phyloP scores from a whole-genome alignment of 192 early-diverging fungal species.

The Backusella morwellensis region DNA sequence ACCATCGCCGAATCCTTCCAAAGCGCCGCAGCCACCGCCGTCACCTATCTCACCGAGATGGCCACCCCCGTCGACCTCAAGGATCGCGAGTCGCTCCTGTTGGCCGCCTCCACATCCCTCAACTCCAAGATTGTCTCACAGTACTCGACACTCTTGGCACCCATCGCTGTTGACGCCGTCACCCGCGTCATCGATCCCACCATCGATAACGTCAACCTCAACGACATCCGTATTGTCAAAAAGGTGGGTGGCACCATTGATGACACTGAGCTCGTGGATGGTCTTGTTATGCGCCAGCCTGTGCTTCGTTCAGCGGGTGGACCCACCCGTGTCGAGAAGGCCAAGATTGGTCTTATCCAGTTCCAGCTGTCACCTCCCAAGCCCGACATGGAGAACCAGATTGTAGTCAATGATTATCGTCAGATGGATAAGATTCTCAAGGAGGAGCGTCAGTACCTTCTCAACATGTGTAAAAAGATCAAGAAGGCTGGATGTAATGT shows the following conservation, averaged over 20 bases:
- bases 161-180: constrained; percentile 96
- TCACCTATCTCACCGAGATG: constrained; percentile 88
- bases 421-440: constrained; percentile 99
- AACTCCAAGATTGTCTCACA: constrained; percentile 99
- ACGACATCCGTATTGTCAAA: constrained; percentile 92
- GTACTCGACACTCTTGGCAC: constrained; percentile 91
- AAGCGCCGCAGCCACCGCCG: constrained; percentile 79
- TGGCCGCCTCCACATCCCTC: constrained; percentile 91
- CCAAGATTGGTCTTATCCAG: constrained; percentile 97
- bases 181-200: constrained; percentile 86
- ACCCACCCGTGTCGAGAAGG: constrained; percentile 94
- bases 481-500: constrained; percentile 99
- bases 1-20: constrained; percentile 98
- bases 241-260: constrained; percentile 99
- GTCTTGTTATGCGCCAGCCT: constrained; percentile 91
- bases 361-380: constrained; percentile 99
- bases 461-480: constrained; percentile 99
- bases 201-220: constrained; percentile 89
- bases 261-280: constrained; percentile 93
- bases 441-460: constrained; percentile 95
- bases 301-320: constrained; percentile 92
- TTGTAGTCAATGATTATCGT: constrained; percentile 98
- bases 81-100: constrained; percentile 90
- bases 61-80: constrained; percentile 80
- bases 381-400: constrained; percentile 99